A percentile compares a stretch with the other conserved stretches of the same genome.
Conservation (phyloP, 2,329 filamentous ascomycete genomes). For the Alternaria atra region DNA sequence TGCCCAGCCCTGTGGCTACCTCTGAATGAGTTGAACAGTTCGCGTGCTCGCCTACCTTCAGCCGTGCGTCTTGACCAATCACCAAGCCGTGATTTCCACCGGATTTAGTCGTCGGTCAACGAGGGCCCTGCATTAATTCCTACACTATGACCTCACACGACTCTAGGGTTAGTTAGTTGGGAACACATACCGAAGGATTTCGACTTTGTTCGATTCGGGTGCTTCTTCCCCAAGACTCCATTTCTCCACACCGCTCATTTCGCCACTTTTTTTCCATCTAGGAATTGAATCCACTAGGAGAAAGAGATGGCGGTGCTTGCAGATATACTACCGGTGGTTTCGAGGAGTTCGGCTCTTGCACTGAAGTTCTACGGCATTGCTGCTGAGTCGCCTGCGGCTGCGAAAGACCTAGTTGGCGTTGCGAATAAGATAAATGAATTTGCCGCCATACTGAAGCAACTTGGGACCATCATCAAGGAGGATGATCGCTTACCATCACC, state of each 20-base stretch:
- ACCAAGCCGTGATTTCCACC: constrained; percentile 22
- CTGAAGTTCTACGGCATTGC: constrained; percentile 46
- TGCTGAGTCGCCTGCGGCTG: constrained; percentile 31
- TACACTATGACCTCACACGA: constrained; percentile 38
- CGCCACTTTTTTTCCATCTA: not conserved
- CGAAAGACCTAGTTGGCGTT: constrained; percentile 39
- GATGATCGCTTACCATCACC: constrained; percentile 49
- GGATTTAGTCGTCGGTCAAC: constrained; percentile 37
- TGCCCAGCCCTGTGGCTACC: constrained; percentile 27
- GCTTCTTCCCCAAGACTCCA: constrained; percentile 16
- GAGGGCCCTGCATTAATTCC: constrained; percentile 31
- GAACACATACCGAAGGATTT: constrained; percentile 31
- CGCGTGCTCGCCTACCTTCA: constrained; percentile 23
- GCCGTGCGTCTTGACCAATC: constrained; percentile 31
- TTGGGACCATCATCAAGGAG: constrained; percentile 50
- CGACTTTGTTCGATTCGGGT: constrained; percentile 17
- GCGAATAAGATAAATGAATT: constrained; percentile 49
- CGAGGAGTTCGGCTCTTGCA: constrained; percentile 45
- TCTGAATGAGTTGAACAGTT: constrained; percentile 21
- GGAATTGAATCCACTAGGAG: not conserved
- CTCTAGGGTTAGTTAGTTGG: constrained; percentile 18
- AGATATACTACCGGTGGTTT: constrained; percentile 47
- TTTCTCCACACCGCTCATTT: constrained; percentile 15
- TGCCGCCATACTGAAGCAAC: constrained; percentile 49
- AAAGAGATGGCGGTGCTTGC: constrained; percentile 46